Evolutionary conservation across 345 rosid genomes (phyloP).

Genomic region (Streptanthus diversifolius): DNA sequence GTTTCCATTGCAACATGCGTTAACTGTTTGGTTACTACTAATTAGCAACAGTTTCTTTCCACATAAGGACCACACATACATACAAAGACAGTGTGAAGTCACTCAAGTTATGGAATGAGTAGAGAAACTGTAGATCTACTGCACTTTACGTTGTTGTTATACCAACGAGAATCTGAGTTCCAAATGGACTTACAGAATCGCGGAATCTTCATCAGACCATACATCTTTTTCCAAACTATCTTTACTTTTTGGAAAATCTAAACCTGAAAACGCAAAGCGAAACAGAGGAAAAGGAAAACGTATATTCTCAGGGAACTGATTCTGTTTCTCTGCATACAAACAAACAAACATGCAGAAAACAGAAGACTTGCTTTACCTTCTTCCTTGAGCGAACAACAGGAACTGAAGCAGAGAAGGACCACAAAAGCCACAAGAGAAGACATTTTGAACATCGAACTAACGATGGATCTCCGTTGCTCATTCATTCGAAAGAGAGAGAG

Average conservation of each 20-base stretch:
- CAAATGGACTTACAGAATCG: conserved; percentile 16
- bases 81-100: background rate
- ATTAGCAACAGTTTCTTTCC: too few relatives aligned
- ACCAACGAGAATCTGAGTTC: too few relatives aligned
- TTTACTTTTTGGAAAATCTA: conserved; percentile 42
- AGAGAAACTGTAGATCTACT: background rate
- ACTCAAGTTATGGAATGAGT: background rate
- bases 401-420: conserved; percentile 33
- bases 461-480: conserved; percentile 29
- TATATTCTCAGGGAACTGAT: background rate
- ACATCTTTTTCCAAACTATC: conserved; percentile 38
- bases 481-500: conserved; percentile 14
- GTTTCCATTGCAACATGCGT: background rate
- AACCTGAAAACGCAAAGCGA: conserved; percentile 37
- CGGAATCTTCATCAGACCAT: conserved; percentile 9
- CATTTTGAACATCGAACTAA: conserved; percentile 28
- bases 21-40: too few relatives aligned
- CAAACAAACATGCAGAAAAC: background rate
- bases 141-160: too few relatives aligned
- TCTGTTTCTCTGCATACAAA: conserved; percentile 10
- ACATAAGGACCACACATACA: too few relatives aligned
- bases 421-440: conserved; percentile 27
- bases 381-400: conserved; percentile 47
- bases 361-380: conserved; percentile 46
- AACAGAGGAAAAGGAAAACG: background rate